Conservation (phyloP, 352 stramenopile genomes). For the Phytophthora pini region DNA sequence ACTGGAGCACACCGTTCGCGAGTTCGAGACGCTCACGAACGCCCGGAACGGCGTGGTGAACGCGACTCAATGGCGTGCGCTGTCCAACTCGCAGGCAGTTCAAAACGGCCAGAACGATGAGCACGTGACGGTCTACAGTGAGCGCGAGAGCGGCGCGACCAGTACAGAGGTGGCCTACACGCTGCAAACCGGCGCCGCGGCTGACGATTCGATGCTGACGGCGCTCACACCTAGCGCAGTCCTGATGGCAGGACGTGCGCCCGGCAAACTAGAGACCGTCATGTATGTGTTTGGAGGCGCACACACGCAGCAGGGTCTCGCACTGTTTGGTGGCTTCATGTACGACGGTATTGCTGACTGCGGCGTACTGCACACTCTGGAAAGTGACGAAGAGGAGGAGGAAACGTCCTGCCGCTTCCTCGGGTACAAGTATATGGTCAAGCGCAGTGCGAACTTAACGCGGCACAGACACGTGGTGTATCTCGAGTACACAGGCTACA, state of each 20-base stretch:
- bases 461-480: constrained; percentile 42
- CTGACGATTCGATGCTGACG: constrained; percentile 10
- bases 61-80: constrained; percentile 28
- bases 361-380: constrained; percentile 44
- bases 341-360: constrained; percentile 52
- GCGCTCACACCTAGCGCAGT: constrained; percentile 33
- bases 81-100: constrained; percentile 17
- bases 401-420: constrained; percentile 45
- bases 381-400: constrained; percentile 18
- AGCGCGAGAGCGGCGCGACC: constrained; percentile 21
- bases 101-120: constrained; percentile 23
- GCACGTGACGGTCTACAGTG: constrained; percentile 27
- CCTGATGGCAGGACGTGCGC: constrained; percentile 32
- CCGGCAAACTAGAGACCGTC: constrained; percentile 43
- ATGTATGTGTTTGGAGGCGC: constrained; percentile 48
- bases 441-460: constrained; percentile 18
- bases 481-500: constrained; percentile 48
- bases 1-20: constrained; percentile 28
- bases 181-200: constrained; percentile 3
- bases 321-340: constrained; percentile 46
- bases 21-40: constrained; percentile 37
- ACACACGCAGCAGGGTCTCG: constrained; percentile 40
- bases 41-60: constrained; percentile 27
- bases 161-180: constrained; percentile 14
- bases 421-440: constrained; percentile 61